These are phyloP conservation scores for Pelargonium fulgidum DNA, from an alignment of 441 rosid species.

Conservation along the genomic window DNA sequence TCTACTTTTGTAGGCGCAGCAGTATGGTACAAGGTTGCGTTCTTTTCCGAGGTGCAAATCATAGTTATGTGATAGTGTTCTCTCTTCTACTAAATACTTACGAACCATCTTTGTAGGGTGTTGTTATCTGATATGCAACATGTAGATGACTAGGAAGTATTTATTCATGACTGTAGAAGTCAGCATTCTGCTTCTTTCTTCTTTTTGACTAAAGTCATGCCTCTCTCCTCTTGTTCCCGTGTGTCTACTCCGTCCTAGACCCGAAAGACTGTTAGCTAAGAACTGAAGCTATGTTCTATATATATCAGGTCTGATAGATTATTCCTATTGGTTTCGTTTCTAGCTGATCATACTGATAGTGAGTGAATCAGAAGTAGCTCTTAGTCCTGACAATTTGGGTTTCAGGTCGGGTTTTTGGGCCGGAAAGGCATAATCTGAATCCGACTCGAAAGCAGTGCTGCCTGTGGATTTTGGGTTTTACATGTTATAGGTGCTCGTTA, in stretches of 20 bases:
- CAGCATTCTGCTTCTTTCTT: background rate
- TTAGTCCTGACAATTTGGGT: too few relatives aligned
- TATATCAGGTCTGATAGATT: too few relatives aligned
- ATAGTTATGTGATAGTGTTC: slow-evolving; percentile 2
- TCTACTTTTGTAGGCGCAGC: slow-evolving; percentile 25
- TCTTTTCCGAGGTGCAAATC: background rate
- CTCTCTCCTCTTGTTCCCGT: background rate
- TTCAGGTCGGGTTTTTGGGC: too few relatives aligned
- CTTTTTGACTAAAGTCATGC: background rate
- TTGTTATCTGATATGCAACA: background rate
- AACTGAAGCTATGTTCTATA: too few relatives aligned
- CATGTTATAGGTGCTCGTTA: too few relatives aligned
- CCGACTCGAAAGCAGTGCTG: too few relatives aligned
- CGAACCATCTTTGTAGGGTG: background rate
- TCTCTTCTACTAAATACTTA: background rate
- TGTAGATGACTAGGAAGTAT: slow-evolving; percentile 3
- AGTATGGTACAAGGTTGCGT: background rate
- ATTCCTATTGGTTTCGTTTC: too few relatives aligned
- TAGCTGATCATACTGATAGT: too few relatives aligned
- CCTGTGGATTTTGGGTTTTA: too few relatives aligned
- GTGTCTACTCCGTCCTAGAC: background rate
- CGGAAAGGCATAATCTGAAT: too few relatives aligned
- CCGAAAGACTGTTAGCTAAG: too few relatives aligned
- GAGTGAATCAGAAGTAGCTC: too few relatives aligned
- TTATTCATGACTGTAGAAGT: background rate